Base-by-base conservation (phyloP, 805 yeast species). In the Candida saitoana region DNA sequence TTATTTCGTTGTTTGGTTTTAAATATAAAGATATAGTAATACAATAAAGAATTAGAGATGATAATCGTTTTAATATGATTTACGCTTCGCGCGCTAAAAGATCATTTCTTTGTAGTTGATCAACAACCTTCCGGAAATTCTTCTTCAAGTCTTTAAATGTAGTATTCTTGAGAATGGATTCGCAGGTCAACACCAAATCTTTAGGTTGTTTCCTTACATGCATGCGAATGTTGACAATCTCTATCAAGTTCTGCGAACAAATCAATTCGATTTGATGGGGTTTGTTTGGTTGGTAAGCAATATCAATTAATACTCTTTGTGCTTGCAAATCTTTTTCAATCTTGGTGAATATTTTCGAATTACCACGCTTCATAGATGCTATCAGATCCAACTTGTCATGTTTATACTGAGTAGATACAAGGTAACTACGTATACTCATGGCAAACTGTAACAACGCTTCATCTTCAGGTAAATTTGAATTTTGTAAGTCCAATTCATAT, bases 371-470 rank as follows among this genome's bases (percentile, higher is more conserved):
- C 25, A 63, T 29, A 17, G 20, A 40, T 12, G 17, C 17, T 19
- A 54, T 18, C 16, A 36, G 34, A 19, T 56, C 57, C 12, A 65
- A 39, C 43, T 56, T 57, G 43, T 65, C 69, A 43, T 57, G 63
- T 38, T 59, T 63, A 38, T 60, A 60, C 40, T 65, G 69, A 3
- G 52, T 49, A n/a, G 44, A 36, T 7, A 56, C 47, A 33, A 67
- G 49, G 31, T 42, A 47, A 6, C 31, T 43, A 20, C 67, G 52
- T 4, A 67, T 54, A 7, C 33, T 36, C 8, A 38, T 41, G 5
- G 53, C 63, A 45, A 66, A 65, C 3, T 15, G 24, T 5, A 38
- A 32, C 9, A 62, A 36, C 16, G 55, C 60, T 8, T 42, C 45
- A 11, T 34, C 14, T 17, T 24, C 18, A 9, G 16, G 5, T 12